phyloP scores from a whole-genome alignment of 176 grass and related monocot genomes.

The Dendrocalamus sinicus region DNA sequence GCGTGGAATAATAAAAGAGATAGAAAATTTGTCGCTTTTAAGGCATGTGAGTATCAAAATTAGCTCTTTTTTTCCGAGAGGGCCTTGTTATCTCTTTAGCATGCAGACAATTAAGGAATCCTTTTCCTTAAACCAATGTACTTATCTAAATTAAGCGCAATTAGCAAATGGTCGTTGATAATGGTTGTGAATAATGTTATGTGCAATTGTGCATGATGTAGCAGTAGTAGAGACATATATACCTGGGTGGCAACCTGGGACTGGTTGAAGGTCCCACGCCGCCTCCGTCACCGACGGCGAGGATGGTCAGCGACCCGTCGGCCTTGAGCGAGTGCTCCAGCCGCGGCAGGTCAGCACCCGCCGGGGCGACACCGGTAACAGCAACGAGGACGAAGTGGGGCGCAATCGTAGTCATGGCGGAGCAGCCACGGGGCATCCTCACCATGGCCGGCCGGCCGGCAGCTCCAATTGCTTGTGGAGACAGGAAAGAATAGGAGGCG shows the following conservation, averaged over 20 bases:
- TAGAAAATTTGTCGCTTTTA: too few species aligned
- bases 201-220: not conserved
- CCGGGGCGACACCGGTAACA: not conserved
- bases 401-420: constrained; percentile 25
- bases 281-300: constrained; percentile 62
- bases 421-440: not conserved
- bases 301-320: constrained; percentile 51
- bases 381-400: not conserved
- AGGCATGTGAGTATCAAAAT: too few species aligned
- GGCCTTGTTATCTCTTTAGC: too few species aligned
- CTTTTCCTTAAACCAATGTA: not conserved
- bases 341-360: constrained; percentile 37
- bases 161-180: not conserved
- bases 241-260: constrained; percentile 61
- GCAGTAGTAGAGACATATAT: not conserved
- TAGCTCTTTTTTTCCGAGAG: too few species aligned
- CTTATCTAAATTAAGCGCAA: not conserved
- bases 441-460: constrained; percentile 10
- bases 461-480: not conserved
- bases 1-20: too few species aligned
- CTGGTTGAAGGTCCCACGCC: constrained; percentile 63
- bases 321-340: constrained; percentile 51
- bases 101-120: too few species aligned
- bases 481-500: not conserved
- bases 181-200: not conserved